Percentiles rank a stretch among this genome's conserved stretches.
phyloP scores from a whole-genome alignment of 2,329 filamentous ascomycete species.

The Diaporthe eres region DNA sequence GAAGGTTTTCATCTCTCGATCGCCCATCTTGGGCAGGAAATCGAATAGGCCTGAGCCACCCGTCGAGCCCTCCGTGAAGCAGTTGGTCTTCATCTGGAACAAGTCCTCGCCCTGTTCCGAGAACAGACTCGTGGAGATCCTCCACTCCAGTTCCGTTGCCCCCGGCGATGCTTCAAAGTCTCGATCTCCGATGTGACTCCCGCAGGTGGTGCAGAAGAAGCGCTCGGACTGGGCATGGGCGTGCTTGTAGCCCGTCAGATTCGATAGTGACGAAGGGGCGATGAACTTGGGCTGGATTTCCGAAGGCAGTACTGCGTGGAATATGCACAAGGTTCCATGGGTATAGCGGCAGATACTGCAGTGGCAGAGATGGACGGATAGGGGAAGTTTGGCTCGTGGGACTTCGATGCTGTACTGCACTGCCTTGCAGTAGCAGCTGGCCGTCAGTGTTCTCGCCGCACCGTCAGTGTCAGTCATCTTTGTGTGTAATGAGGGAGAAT shows the following conservation, averaged over 20 bases:
- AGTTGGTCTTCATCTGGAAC: slow-evolving; percentile 54
- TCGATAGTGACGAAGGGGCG: slow-evolving; percentile 54
- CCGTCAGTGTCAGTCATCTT: background rate
- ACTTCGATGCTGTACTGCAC: slow-evolving; percentile 59
- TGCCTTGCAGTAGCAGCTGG: slow-evolving; percentile 61
- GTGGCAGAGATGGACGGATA: slow-evolving; percentile 60
- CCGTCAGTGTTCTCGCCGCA: slow-evolving; percentile 55
- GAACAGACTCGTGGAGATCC: slow-evolving; percentile 58
- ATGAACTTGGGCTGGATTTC: slow-evolving; percentile 56
- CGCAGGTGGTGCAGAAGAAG: slow-evolving; percentile 62
- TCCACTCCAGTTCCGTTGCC: slow-evolving; percentile 52
- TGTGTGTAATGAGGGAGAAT: too few relatives aligned
- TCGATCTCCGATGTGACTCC: slow-evolving; percentile 59
- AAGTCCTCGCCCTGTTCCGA: slow-evolving; percentile 51
- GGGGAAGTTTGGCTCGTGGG: slow-evolving; percentile 54
- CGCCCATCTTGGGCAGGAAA: slow-evolving; percentile 52
- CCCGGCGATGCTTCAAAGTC: slow-evolving; percentile 48
- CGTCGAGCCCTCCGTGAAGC: slow-evolving; percentile 54
- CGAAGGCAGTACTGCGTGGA: slow-evolving; percentile 56
- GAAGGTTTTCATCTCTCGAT: slow-evolving; percentile 50
- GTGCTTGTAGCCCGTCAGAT: slow-evolving; percentile 56
- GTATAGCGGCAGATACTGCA: slow-evolving; percentile 61
- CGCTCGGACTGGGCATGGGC: slow-evolving; percentile 50
- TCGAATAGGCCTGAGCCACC: slow-evolving; percentile 53
- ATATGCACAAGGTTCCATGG: slow-evolving; percentile 58